These are phyloP conservation scores for Fusarium abutilonis DNA, from an alignment of 2,329 filamentous ascomycete species.

Conservation along the genomic window DNA sequence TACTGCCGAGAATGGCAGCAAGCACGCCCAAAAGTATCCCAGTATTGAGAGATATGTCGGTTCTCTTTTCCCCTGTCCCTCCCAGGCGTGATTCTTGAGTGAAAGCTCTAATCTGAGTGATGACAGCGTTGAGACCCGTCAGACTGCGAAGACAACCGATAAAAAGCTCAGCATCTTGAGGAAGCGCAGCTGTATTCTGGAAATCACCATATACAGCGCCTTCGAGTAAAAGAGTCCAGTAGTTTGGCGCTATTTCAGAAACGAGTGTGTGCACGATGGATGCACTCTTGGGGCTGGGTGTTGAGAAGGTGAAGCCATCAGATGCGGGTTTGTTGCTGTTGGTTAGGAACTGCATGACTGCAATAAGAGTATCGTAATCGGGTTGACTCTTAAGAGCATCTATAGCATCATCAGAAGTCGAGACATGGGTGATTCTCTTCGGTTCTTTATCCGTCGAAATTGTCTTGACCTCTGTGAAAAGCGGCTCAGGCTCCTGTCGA, in stretches of 20 bases:
- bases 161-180: constrained; percentile 61
- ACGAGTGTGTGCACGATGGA: constrained; percentile 81
- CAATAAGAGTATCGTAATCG: constrained; percentile 64
- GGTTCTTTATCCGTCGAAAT: constrained; percentile 10
- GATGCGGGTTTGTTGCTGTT: constrained; percentile 33
- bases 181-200: constrained; percentile 18
- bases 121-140: constrained; percentile 78
- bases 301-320: constrained; percentile 42
- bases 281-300: constrained; percentile 72
- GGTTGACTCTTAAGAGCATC: constrained; percentile 70
- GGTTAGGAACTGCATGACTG: constrained; percentile 63
- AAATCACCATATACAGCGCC: constrained; percentile 43
- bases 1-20: constrained; percentile 52
- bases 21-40: constrained; percentile 57
- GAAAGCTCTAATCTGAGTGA: constrained; percentile 73
- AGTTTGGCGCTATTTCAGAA: constrained; percentile 79
- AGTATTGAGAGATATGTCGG: constrained; percentile 57
- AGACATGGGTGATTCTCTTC: constrained; percentile 20
- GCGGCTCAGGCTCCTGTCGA: constrained; percentile 49
- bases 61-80: constrained; percentile 51
- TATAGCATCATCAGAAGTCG: constrained; percentile 63
- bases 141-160: constrained; percentile 75
- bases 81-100: constrained; percentile 61
- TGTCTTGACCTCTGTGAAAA: constrained; percentile 52
- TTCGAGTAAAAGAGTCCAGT: constrained; percentile 74